Evolutionary conservation across 2,329 filamentous ascomycete species (phyloP).

Genomic region (Colletotrichum eremochloae): DNA sequence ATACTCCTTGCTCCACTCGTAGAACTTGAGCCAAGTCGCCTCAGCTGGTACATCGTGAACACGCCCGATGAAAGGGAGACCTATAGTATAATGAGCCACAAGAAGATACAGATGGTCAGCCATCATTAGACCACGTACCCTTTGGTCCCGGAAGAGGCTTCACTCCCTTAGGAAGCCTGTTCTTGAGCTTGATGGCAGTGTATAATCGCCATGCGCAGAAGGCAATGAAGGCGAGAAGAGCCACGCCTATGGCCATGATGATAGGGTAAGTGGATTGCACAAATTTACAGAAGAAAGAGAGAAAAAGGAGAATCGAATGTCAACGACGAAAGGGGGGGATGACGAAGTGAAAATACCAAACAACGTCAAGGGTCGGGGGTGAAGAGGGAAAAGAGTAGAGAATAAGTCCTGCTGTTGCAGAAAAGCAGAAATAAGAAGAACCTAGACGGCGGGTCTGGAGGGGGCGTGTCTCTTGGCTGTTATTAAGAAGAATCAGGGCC

Average conservation of each 20-base stretch:
- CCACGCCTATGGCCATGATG: conserved; percentile 39
- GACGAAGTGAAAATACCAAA: conserved; percentile 1
- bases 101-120: neutral
- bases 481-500: conserved; percentile 40
- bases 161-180: conserved; percentile 46
- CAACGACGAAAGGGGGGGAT: neutral
- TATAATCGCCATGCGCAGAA: conserved; percentile 41
- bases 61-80: conserved; percentile 58
- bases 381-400: conserved; percentile 25
- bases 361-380: conserved; percentile 16
- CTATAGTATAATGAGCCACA: conserved; percentile 46
- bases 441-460: conserved; percentile 24
- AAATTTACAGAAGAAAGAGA: neutral
- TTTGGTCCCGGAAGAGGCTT: conserved; percentile 49
- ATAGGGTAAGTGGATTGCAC: conserved; percentile 9
- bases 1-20: conserved; percentile 61
- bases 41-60: conserved; percentile 60
- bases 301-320: neutral
- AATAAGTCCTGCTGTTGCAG: conserved; percentile 31
- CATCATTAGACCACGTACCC: conserved; percentile 41
- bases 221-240: conserved; percentile 34
- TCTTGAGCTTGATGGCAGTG: conserved; percentile 36
- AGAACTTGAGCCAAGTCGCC: conserved; percentile 61
- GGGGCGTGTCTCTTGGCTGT: conserved; percentile 34
- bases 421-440: conserved; percentile 26